Base-by-base conservation (phyloP, 2,329 filamentous ascomycete species). In the Aspergillus novoparasiticus region DNA sequence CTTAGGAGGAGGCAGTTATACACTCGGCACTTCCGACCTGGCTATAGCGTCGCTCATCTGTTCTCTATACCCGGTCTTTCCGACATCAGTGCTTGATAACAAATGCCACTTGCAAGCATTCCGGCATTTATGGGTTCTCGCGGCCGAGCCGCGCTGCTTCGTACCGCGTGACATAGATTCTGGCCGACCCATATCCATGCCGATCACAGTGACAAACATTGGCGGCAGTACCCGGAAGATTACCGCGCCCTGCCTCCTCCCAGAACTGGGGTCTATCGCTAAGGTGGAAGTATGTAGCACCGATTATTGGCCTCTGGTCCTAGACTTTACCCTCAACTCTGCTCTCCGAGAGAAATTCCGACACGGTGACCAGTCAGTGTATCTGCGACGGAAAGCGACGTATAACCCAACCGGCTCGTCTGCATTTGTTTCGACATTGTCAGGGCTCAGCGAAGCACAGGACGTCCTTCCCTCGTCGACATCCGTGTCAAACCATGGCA, bases 111-210 rank as follows among this genome's bases (percentile, higher is more conserved):
- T 99, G 6, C 95, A 99, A 80, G 95, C 96, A 4, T 95, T 99
- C 81, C 89, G 96, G 6, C 94, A 99, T 78, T 91, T 99, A 73
- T 99, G 95, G 95, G 94, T 97, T 12, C 84, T 99, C 4, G 95
- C 95, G 1, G 90, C 92, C 0, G 95, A 99, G 72, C 88, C 93
- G 11, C 87, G 96, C 58, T 98, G 94, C 74, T 85, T 99, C 0
- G 87, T 99, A 0, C 87, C 92, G 21, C 91, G 94, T 65, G 95
- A 99, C 69, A 86, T 95, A 3, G 89, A 95, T 63, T 96, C 92
- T 0, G 88, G 90, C 46, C 88, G 93, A 50, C 91, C 94, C 0
- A 87, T 97, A 56, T 86, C 88, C 9, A 85, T 94, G 2, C 88
- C 91, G 0, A 83, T 97, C 53, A 84, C 84, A 5, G 84, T 97